Evolutionary conservation across 805 yeast genomes (phyloP).

Genomic region (Suhomyces pyralidae): DNA sequence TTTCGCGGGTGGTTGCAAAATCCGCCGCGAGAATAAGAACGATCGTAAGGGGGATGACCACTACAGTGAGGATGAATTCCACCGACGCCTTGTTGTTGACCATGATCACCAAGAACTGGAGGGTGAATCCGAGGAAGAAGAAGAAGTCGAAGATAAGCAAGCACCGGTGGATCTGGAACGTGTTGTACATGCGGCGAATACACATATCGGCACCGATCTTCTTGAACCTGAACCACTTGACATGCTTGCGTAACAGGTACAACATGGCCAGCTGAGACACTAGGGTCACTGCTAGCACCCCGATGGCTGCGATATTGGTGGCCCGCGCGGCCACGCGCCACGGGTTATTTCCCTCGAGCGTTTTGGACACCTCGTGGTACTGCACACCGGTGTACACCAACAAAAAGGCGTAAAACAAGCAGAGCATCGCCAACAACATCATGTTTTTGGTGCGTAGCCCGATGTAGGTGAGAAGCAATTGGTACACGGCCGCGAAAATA

Average conservation of each 20-base stretch:
- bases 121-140: conserved; percentile 49
- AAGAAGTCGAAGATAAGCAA: conserved; percentile 41
- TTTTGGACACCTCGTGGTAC: conserved; percentile 35
- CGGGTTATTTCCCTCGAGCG: conserved; percentile 17
- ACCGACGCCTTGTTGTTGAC: conserved; percentile 30
- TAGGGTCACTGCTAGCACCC: conserved; percentile 36
- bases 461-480: conserved; percentile 33
- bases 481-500: conserved; percentile 46
- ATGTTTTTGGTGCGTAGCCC: conserved; percentile 41
- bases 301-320: conserved; percentile 43
- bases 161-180: conserved; percentile 40
- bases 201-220: conserved; percentile 46
- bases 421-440: conserved; percentile 36
- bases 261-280: conserved; percentile 25
- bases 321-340: conserved; percentile 35
- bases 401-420: conserved; percentile 42
- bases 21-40: conserved; percentile 35
- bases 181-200: conserved; percentile 33
- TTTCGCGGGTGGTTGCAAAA: conserved; percentile 35
- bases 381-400: conserved; percentile 47
- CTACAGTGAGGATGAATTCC: conserved; percentile 46
- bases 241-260: conserved; percentile 34
- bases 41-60: conserved; percentile 44
- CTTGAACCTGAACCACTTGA: conserved; percentile 48
- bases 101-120: conserved; percentile 48